A percentile compares a stretch with the other conserved stretches of the same genome.
Conservation (phyloP, 306 rosid genomes). For the Trichosanthes truncata region DNA sequence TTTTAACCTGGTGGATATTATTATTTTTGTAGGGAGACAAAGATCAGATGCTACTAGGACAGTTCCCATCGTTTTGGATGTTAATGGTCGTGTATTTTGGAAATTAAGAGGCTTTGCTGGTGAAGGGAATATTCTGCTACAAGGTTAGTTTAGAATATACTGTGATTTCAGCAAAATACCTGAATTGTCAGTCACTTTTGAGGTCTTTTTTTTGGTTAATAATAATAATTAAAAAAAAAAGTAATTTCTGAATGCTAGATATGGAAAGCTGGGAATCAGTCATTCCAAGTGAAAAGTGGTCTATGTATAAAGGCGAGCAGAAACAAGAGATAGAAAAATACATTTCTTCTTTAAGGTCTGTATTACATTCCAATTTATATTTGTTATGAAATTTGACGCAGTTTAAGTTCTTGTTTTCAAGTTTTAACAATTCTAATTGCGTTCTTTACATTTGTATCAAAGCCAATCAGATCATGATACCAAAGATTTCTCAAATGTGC, state of each 20-base stretch:
- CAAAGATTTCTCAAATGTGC: background rate
- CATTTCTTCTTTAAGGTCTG: constrained; percentile 24
- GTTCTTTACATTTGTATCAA: background rate
- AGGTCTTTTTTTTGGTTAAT: background rate
- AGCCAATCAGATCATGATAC: background rate
- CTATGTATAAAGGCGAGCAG: constrained; percentile 19
- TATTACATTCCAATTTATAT: background rate
- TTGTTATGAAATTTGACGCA: background rate
- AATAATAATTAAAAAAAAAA: background rate
- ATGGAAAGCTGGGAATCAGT: constrained; percentile 20
- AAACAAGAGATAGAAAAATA: constrained; percentile 24
- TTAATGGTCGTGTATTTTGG: constrained; percentile 33
- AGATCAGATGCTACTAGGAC: constrained; percentile 26
- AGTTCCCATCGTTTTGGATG: constrained; percentile 26
- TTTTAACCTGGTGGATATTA: background rate
- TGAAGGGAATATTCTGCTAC: constrained; percentile 24
- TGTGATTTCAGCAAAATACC: background rate
- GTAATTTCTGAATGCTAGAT: constrained; percentile 13
- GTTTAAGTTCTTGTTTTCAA: background rate
- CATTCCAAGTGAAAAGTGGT: constrained; percentile 26
- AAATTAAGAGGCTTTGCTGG: constrained; percentile 20
- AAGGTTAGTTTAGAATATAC: constrained; percentile 21
- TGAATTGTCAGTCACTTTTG: background rate
- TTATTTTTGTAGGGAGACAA: constrained; percentile 15
- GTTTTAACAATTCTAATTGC: background rate